Base-by-base conservation (phyloP, 164 flowering plant genomes). In the Nymphaea thermarum region DNA sequence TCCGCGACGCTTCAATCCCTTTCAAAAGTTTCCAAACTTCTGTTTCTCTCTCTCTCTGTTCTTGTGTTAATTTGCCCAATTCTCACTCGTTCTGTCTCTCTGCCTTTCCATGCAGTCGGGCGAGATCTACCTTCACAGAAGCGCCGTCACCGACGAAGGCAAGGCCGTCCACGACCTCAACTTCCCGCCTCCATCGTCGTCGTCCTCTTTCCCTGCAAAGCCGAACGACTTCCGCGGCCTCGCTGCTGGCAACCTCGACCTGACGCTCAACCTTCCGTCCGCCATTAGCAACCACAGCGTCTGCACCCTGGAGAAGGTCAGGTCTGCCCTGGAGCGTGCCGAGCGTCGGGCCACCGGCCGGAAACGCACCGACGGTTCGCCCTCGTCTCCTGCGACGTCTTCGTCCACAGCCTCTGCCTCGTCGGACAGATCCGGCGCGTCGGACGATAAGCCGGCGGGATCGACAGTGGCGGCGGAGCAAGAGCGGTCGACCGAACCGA, bases 21-120 rank as follows among this genome's bases (percentile, higher is more conserved):
- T 25, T 25, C 36, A 25, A 25, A 25, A 25, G 36, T 25, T 25
- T 25, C 36, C 36, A 0, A 25, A 25, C 36, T 25, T 25, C 36
- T 25, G 36, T 14, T 18, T 43, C 14, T 65, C 44, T 42, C 45
- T 65, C 11, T 8, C 4, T 65, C 66, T 5, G n/a, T 44, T 15
- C 25, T 43, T 65, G 15, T 25, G 36, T 25, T 25, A 15, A 51
- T 51, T 51, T 51, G 14, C 57, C 57, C 8, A 51, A 25, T 25
- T 25, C 36, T 25, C 57, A 15, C 57, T 51, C 57, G 8, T 15
- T 47, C 55, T 47, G 5, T 45, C 53, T 5, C 57, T 51, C 8
- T 51, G 15, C 17, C 66, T 16, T 14, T 3, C 17, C 47, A n/a
- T 51, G 65, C 85, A 87, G 93, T 85, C 90, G 6, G 93, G 96